Conservation (phyloP, 2,329 filamentous ascomycete species). For the Cladosporium sp. region DNA sequence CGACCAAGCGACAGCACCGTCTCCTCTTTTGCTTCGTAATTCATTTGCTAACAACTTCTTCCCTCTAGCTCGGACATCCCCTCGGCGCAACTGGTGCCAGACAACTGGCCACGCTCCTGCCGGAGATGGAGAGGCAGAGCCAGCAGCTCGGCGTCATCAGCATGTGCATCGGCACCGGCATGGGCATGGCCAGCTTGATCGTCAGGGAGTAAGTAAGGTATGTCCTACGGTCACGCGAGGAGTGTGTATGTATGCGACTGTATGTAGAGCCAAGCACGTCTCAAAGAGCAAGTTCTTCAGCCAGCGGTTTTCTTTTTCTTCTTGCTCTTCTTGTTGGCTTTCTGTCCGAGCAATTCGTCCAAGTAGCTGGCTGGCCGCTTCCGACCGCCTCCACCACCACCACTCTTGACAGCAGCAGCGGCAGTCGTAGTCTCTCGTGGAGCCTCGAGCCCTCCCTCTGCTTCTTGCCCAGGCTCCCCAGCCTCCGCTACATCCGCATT, state of each 20-base stretch:
- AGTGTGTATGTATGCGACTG: constrained; percentile 1
- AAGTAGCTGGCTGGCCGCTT: constrained; percentile 48
- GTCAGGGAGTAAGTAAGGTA: constrained; percentile 44
- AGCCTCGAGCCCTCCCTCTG: constrained; percentile 14
- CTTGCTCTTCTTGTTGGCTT: constrained; percentile 50
- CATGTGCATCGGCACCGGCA: constrained; percentile 66
- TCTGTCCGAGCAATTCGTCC: constrained; percentile 49
- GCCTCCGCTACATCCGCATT: constrained; percentile 18
- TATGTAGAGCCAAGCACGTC: constrained; percentile 19
- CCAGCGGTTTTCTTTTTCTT: constrained; percentile 21
- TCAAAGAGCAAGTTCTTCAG: constrained; percentile 23
- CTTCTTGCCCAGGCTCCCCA: constrained; percentile 34
- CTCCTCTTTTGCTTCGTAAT: neutral
- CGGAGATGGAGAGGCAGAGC: constrained; percentile 62
- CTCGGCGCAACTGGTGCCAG: constrained; percentile 83
- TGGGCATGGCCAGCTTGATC: constrained; percentile 52
- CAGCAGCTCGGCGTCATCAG: constrained; percentile 79
- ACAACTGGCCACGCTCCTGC: constrained; percentile 71
- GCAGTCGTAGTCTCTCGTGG: neutral
- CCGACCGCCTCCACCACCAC: constrained; percentile 16
- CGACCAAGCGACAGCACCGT: no score
- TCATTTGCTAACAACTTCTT: neutral
- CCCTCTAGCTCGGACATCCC: constrained; percentile 61
- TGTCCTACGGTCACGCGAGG: neutral
- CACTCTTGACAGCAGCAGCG: neutral